Conservation (phyloP, 495 filamentous ascomycete genomes). For the Sphaerosporella brunnea region DNA sequence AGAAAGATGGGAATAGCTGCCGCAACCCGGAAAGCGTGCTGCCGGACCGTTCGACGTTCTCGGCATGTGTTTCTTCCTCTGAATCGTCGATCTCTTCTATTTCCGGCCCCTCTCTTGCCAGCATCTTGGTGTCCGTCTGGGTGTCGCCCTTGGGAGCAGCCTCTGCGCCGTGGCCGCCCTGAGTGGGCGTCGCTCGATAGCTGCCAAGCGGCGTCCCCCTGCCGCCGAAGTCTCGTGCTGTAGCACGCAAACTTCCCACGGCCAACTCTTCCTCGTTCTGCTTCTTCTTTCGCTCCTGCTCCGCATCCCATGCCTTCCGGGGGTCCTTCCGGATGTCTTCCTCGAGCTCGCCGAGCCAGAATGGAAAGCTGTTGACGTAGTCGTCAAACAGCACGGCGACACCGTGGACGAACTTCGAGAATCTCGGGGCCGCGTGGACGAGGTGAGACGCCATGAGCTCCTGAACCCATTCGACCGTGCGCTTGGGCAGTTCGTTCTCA, state of each 20-base stretch:
- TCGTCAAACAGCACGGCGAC: constrained; percentile 85
- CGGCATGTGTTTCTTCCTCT: constrained; percentile 12
- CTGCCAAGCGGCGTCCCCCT: constrained; percentile 11
- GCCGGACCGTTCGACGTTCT: constrained; percentile 10
- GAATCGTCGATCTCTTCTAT: background rate
- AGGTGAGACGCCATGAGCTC: constrained; percentile 86
- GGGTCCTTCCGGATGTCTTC: constrained; percentile 87
- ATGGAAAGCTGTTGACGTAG: constrained; percentile 84
- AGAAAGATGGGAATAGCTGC: constrained; percentile 53
- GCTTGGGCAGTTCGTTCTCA: constrained; percentile 16
- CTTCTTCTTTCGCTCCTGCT: constrained; percentile 56
- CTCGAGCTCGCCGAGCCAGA: constrained; percentile 83
- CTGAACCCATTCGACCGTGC: constrained; percentile 57
- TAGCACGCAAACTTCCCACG: constrained; percentile 58
- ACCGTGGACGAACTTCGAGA: constrained; percentile 94
- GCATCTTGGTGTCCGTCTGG: constrained; percentile 1
- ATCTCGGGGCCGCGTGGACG: constrained; percentile 70
- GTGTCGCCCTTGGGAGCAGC: background rate
- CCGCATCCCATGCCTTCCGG: constrained; percentile 73
- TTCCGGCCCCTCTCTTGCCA: constrained; percentile 6
- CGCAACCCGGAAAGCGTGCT: constrained; percentile 30
- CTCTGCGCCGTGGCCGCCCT: background rate
- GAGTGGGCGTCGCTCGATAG: constrained; percentile 10
- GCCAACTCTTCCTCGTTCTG: constrained; percentile 68
- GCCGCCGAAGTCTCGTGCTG: constrained; percentile 28